Base-by-base conservation (phyloP, 2,329 filamentous ascomycete species). In the Colletotrichum coccodes region DNA sequence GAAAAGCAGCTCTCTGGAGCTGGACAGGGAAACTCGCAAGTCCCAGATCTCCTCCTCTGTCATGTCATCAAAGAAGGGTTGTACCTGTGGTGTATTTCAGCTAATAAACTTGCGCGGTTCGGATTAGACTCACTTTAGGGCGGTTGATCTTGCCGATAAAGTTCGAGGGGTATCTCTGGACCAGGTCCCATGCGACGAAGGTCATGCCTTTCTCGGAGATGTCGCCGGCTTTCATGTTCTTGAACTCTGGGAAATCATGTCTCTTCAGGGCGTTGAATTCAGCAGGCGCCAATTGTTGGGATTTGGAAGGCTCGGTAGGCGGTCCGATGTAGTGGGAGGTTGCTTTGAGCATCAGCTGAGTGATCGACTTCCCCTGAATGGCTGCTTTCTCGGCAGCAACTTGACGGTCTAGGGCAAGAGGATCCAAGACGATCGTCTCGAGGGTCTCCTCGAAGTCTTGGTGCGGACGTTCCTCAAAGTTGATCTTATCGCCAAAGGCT, bases 1-100 rank as follows among this genome's bases (percentile, higher is more conserved):
- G 2, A 49, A 7, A 42, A 28, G 40, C 61, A 32, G 12, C 44
- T 26, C 21, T 16, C 4, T 11, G 6, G 21, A 28, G 42, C 56
- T 23, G 5, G 32, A 11, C 16, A 7, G 32, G 47, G 34, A 23
- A 4, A 85, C 91, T 85, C 84, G 96, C 93, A 97, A 81, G 71
- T 95, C 90, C 94, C 94, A 97, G 12, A 82, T 75, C 67, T 89
- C 85, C 2, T 82, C 79, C 73, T 87, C 88, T 71, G 92, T 83
- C 57, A 93, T 86, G 3, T 77, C 75, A 38, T 87, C 82, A 73
- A 93, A 94, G 77, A 87, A 86, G 0, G 81, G 79, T 26, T 72
- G 73, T 5, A 79, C 80, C 84, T 86, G 26, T 8, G 44, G 3
- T 32, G 56, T n/a, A 18, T n/a, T 38, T 65, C 74, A 49, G 72